Conservation (phyloP, 768 basidiomycete species). For the Paxillus involutus region DNA sequence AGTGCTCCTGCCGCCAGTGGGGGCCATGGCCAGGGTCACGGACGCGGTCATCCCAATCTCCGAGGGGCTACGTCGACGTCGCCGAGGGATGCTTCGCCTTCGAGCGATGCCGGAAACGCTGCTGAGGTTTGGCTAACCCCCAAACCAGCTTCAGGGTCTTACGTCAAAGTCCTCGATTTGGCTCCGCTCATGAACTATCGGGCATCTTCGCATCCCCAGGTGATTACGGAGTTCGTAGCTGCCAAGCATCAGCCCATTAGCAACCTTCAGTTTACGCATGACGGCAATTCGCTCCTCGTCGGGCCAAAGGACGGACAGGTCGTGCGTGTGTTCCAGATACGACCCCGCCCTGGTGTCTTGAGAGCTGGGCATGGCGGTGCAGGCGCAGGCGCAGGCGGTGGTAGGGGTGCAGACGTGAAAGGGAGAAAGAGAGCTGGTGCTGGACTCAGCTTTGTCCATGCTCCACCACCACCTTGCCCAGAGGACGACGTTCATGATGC, state of each 20-base stretch:
- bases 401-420: background rate
- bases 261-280: slow-evolving; percentile 47
- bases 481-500: slow-evolving; percentile 25
- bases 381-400: background rate
- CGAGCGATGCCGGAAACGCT: slow-evolving; percentile 11
- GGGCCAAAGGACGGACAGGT: slow-evolving; percentile 56
- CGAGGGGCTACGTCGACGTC: slow-evolving; percentile 9
- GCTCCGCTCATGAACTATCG: slow-evolving; percentile 28
- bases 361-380: slow-evolving; percentile 8
- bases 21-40: slow-evolving; percentile 9
- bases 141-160: slow-evolving; percentile 35
- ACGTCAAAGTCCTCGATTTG: slow-evolving; percentile 60
- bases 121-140: slow-evolving; percentile 4
- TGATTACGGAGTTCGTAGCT: slow-evolving; percentile 49
- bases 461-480: background rate
- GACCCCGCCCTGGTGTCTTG: slow-evolving; percentile 23
- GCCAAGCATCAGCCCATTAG: slow-evolving; percentile 49
- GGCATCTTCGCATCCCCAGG: slow-evolving; percentile 25
- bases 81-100: slow-evolving; percentile 9
- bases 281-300: slow-evolving; percentile 52
- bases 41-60: slow-evolving; percentile 8
- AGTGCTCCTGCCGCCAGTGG: slow-evolving; percentile 54
- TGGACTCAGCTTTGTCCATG: background rate
- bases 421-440: slow-evolving; percentile 4
- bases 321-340: slow-evolving; percentile 47